A percentile compares a stretch with the other conserved stretches of the same genome.
These are phyloP conservation scores for Albizia julibrissin DNA, from an alignment of 306 rosid genomes.

Conservation along the genomic window DNA sequence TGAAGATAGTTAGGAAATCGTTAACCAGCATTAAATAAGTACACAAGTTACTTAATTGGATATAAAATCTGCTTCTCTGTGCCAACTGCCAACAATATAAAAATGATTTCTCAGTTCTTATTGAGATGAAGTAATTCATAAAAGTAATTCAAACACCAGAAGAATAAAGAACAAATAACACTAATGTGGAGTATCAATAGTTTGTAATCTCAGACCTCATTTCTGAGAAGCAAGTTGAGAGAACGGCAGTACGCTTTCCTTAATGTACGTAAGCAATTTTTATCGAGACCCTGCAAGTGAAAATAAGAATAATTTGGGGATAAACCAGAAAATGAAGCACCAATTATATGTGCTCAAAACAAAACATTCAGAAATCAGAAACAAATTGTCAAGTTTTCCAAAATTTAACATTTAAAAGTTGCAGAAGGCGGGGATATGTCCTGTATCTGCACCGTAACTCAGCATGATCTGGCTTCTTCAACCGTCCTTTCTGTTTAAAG, in stretches of 20 bases:
- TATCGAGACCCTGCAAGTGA: slow-evolving; percentile 78
- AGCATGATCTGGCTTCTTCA: slow-evolving; percentile 98
- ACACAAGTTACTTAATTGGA: neutral
- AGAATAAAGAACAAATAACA: slow-evolving; percentile 27
- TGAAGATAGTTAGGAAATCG: no score
- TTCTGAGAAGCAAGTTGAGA: slow-evolving; percentile 91
- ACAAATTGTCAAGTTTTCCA: slow-evolving; percentile 21
- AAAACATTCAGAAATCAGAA: slow-evolving; percentile 10
- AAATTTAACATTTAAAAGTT: slow-evolving; percentile 75
- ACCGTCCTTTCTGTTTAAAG: slow-evolving; percentile 80
- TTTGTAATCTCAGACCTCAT: slow-evolving; percentile 71
- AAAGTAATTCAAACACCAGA: slow-evolving; percentile 25
- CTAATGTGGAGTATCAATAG: slow-evolving; percentile 19
- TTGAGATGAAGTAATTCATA: slow-evolving; percentile 17
- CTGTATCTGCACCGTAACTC: slow-evolving; percentile 89
- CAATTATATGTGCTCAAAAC: slow-evolving; percentile 17
- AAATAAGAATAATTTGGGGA: slow-evolving; percentile 25
- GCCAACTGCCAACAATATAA: slow-evolving; percentile 7
- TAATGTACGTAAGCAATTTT: slow-evolving; percentile 67
- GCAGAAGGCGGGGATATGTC: slow-evolving; percentile 90
- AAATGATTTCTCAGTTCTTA: slow-evolving; percentile 21
- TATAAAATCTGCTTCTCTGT: no score
- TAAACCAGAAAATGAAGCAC: slow-evolving; percentile 10
- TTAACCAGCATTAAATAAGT: neutral
- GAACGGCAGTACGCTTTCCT: slow-evolving; percentile 90